These are phyloP conservation scores for Leishmania amazonensis DNA, from an alignment of 208 protist species.

Conservation along the genomic window DNA sequence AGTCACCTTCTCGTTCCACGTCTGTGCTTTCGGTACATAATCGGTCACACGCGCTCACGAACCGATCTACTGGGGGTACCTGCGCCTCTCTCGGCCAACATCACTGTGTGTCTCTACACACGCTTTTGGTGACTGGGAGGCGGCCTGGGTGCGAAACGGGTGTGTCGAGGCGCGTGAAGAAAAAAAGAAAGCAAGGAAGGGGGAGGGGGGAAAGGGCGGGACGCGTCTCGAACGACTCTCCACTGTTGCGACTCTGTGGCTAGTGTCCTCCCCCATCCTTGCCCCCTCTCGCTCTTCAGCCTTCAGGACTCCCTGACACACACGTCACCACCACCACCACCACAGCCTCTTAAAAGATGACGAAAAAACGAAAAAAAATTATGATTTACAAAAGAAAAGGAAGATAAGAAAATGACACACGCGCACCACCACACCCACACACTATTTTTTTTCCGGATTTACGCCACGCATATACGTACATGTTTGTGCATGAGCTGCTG, in stretches of 20 bases:
- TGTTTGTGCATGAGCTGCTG: background rate
- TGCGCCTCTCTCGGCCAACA: background rate
- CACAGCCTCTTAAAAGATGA: too few relatives aligned
- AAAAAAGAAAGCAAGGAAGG: background rate
- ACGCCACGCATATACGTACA: background rate
- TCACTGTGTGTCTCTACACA: background rate
- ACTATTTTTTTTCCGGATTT: too few relatives aligned
- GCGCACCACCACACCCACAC: too few relatives aligned
- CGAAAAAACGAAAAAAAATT: too few relatives aligned
- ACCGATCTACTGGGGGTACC: background rate
- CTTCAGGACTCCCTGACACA: background rate
- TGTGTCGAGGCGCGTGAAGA: background rate
- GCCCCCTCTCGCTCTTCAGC: constrained; percentile 1
- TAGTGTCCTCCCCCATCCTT: constrained; percentile 16
- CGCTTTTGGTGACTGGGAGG: background rate
- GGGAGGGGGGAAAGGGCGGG: background rate
- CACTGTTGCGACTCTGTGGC: constrained; percentile 10
- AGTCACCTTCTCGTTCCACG: background rate
- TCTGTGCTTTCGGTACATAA: background rate
- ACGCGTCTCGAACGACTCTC: background rate
- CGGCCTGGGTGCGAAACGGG: background rate
- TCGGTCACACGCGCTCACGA: background rate
- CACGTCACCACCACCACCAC: background rate
- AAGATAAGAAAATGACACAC: too few relatives aligned
- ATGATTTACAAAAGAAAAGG: too few relatives aligned